These are phyloP conservation scores for Lactuca sativa DNA, from an alignment of 129 eudicot genomes.

Conservation along the genomic window DNA sequence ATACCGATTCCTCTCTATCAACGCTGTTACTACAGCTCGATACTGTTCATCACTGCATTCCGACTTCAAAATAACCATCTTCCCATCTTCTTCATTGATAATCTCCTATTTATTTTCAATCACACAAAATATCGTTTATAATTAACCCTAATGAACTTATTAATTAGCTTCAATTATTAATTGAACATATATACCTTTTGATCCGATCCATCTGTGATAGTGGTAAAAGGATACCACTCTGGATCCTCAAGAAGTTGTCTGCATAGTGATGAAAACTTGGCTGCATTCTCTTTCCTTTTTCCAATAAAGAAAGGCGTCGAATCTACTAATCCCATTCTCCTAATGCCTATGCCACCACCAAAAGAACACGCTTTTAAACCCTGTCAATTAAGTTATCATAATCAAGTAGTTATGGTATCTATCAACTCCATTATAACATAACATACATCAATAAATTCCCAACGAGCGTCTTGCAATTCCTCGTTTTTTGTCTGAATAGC, in stretches of 20 bases:
- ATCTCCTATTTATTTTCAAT: background rate
- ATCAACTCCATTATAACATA: too few species aligned
- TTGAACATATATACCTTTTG: too few species aligned
- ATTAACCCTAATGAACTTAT: too few species aligned
- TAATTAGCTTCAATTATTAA: too few species aligned
- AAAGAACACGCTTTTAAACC: background rate
- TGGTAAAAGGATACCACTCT: background rate
- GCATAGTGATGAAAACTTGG: background rate
- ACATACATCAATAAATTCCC: background rate
- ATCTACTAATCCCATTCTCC: background rate
- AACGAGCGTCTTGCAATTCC: background rate
- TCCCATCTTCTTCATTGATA: background rate
- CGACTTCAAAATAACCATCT: background rate
- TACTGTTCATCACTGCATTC: background rate
- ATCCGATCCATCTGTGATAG: background rate
- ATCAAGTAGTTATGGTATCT: too few species aligned
- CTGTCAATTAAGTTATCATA: background rate
- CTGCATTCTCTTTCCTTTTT: background rate
- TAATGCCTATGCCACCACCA: background rate
- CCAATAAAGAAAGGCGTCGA: background rate
- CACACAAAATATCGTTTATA: too few species aligned
- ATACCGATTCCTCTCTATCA: background rate
- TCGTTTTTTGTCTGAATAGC: background rate
- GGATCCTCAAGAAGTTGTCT: background rate
- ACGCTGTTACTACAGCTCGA: background rate